Conservation (phyloP, 2,329 filamentous ascomycete species). For the Zymoseptoria pseudotritici region DNA sequence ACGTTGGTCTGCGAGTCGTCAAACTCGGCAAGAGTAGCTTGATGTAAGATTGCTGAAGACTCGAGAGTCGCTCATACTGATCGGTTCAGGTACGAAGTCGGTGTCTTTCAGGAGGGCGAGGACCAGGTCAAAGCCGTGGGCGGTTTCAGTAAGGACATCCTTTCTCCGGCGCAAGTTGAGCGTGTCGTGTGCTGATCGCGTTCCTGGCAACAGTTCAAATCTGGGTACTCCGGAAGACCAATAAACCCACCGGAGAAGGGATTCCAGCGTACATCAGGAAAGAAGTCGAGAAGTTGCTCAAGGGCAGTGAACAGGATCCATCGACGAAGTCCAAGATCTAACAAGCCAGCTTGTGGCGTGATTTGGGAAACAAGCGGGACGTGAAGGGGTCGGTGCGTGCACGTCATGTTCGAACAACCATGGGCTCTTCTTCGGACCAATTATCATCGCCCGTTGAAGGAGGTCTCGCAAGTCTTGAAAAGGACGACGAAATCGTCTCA, state of each 20-base stretch:
- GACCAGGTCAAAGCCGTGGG: constrained; percentile 60
- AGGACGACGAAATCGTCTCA: too few species aligned
- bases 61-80: neutral
- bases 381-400: neutral
- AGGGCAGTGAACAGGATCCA: constrained; percentile 21
- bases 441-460: too few species aligned
- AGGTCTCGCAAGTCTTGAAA: too few species aligned
- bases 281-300: constrained; percentile 30
- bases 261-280: constrained; percentile 53
- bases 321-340: constrained; percentile 16
- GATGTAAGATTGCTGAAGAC: constrained; percentile 33
- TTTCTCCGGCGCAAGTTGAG: neutral
- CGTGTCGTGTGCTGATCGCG: neutral
- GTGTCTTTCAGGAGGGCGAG: constrained; percentile 68
- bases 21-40: constrained; percentile 82
- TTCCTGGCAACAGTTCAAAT: constrained; percentile 11
- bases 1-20: constrained; percentile 73
- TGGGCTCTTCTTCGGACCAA: too few species aligned
- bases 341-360: neutral
- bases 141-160: constrained; percentile 6
- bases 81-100: constrained; percentile 64
- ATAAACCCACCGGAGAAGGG: constrained; percentile 57
- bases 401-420: too few species aligned
- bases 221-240: constrained; percentile 53
- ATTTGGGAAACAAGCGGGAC: neutral